Evolutionary conservation across 176 grass and related monocot genomes (phyloP).

Genomic region (Triticum monococcum): DNA sequence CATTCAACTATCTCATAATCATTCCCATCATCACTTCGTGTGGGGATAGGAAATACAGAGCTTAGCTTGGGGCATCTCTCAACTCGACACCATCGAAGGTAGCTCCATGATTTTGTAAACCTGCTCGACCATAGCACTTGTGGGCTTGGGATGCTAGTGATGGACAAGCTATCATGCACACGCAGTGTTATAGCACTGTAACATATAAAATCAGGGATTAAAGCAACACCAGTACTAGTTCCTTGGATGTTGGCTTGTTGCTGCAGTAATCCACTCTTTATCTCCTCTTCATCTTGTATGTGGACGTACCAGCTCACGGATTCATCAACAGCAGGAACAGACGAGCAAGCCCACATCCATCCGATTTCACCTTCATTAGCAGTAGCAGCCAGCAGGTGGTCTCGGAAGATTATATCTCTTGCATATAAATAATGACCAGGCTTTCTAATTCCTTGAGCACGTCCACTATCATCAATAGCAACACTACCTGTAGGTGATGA

Average conservation of each 20-base stretch:
- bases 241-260: neutral
- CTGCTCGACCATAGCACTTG: too few relatives aligned
- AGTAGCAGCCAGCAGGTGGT: neutral
- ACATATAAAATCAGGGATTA: neutral
- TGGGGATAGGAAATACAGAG: neutral
- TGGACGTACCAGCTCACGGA: neutral
- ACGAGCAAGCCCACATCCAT: neutral
- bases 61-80: constrained; percentile 22
- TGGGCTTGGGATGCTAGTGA: neutral
- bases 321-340: neutral
- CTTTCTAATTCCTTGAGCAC: neutral
- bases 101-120: neutral
- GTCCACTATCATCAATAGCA: neutral
- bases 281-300: neutral
- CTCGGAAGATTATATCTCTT: neutral
- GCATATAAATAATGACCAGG: neutral
- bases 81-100: neutral
- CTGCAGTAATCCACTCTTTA: too few relatives aligned
- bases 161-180: neutral
- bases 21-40: too few relatives aligned
- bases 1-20: too few relatives aligned
- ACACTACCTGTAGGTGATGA: neutral
- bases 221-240: neutral
- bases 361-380: neutral
- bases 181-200: rapidly evolving